phyloP scores from a whole-genome alignment of 2,329 filamentous ascomycete genomes.

The Colletotrichum lentis region DNA sequence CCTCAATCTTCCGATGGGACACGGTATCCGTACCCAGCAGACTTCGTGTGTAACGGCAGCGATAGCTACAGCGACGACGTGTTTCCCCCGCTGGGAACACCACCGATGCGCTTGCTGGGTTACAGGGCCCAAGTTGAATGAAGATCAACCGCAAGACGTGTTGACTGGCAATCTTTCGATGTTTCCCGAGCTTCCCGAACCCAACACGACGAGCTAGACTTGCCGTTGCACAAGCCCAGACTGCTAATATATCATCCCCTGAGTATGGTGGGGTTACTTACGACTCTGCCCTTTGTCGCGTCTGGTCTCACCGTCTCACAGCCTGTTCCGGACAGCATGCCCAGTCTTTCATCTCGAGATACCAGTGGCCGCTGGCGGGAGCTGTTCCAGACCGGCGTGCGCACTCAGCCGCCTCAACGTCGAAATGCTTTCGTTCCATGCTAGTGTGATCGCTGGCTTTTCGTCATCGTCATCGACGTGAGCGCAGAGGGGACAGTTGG shows the following conservation, averaged over 20 bases:
- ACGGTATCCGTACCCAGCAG: background rate
- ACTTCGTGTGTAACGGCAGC: background rate
- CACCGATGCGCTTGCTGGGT: background rate
- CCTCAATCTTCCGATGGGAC: background rate
- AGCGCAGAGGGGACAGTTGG: background rate
- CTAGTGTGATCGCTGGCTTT: background rate
- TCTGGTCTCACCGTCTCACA: background rate
- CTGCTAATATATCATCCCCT: constrained; percentile 14
- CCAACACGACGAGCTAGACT: background rate
- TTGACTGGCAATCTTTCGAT: constrained; percentile 13
- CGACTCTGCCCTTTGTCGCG: constrained; percentile 1
- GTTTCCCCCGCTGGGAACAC: background rate
- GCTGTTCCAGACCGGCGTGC: background rate
- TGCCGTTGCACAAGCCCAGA: constrained; percentile 11
- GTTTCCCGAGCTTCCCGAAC: constrained; percentile 23
- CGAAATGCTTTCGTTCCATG: constrained; percentile 7
- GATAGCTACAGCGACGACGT: background rate
- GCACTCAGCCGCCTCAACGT: background rate
- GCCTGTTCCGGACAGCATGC: background rate
- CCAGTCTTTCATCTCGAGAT: background rate
- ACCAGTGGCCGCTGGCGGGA: background rate
- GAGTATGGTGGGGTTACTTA: background rate
- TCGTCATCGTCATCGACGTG: constrained; percentile 1
- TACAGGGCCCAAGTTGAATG: constrained; percentile 11
- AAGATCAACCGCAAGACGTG: constrained; percentile 16